Percentiles rank a stretch among this genome's conserved stretches.
These are phyloP conservation scores for Calonectria pauciramosa DNA, from an alignment of 2,329 filamentous ascomycete species.

Conservation along the genomic window DNA sequence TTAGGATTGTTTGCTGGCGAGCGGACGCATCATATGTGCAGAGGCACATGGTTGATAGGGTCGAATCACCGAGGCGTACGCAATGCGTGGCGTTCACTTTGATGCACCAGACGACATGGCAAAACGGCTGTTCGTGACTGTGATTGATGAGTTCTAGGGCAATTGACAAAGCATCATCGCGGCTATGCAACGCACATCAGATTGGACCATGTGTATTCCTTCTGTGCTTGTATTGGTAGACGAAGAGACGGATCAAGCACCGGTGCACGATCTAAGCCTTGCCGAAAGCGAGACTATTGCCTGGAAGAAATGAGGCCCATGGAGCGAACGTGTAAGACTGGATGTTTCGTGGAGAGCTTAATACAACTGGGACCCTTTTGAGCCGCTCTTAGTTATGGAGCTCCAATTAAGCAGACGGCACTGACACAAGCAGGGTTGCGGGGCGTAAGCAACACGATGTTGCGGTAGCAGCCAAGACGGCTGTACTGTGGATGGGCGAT, in stretches of 20 bases:
- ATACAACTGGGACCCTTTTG: not conserved
- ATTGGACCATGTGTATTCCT: constrained; percentile 8
- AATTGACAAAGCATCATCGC: not conserved
- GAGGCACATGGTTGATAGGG: not conserved
- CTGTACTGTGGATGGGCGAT: not conserved
- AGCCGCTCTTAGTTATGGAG: constrained; percentile 7
- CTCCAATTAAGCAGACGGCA: constrained; percentile 1
- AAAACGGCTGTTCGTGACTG: not conserved
- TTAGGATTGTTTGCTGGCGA: not conserved
- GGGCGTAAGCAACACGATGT: constrained; percentile 10
- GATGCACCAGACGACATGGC: constrained; percentile 1
- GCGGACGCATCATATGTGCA: not conserved
- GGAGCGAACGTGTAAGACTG: not conserved
- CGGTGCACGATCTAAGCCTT: constrained; percentile 7
- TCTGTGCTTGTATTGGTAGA: constrained; percentile 11
- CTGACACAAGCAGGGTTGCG: not conserved
- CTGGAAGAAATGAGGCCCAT: constrained; percentile 17
- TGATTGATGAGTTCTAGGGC: constrained; percentile 2
- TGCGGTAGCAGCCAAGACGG: constrained; percentile 6
- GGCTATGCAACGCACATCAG: not conserved
- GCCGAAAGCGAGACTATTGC: not conserved
- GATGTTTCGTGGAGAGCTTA: not conserved
- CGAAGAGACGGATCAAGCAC: not conserved
- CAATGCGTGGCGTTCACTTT: constrained; percentile 13
- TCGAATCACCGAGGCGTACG: not conserved